Base-by-base conservation (phyloP, 1,139 yeast species). In the Candida anutae region DNA sequence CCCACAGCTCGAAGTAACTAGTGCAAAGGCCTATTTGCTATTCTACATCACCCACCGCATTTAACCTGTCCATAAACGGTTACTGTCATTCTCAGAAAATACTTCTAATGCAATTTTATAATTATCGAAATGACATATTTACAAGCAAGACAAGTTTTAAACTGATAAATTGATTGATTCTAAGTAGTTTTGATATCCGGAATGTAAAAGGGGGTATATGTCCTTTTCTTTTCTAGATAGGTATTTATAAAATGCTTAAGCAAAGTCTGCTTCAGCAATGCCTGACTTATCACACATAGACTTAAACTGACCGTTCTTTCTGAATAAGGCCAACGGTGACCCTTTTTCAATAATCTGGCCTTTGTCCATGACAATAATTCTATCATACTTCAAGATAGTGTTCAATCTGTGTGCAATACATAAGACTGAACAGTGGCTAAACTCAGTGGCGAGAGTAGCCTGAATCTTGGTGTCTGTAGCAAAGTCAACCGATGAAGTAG, bases 21-120 rank as follows among this genome's bases (percentile, higher is more conserved):
- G 66, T 28, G 66, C 82, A 18, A 78, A 74, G 41, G 95, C 95
- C 17, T 88, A 88, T 52, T 58, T 88, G 42, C 55, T 87, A 36
- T 85, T 80, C 45, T 88, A 85, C 56, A 73, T 83, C 30, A 69
- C 80, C 13, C 79, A 72, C 43, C 63, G 42, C 37, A 48, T 58
- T 24, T 53, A 20, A 13, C n/a, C n/a, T n/a, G n/a, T n/a, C n/a
- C n/a, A n/a, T n/a, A n/a, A n/a, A n/a, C n/a, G n/a, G n/a, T n/a
- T n/a, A n/a, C 10, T 10, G 8, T 17, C 19, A 17, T 10, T 17
- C 19, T 17, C 19, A 17, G 10, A 17, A 17, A 8, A 17, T 17
- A 8, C 10, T 17, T 17, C 10, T 17, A 17, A 17, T 17, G 19
- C 10, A 17, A 8, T 8, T 17, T 17, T 8, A 10, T 8, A 17